Evolutionary conservation across 2,329 filamentous ascomycete species (phyloP).

Genomic region (Calcarisporium arbuscula): DNA sequence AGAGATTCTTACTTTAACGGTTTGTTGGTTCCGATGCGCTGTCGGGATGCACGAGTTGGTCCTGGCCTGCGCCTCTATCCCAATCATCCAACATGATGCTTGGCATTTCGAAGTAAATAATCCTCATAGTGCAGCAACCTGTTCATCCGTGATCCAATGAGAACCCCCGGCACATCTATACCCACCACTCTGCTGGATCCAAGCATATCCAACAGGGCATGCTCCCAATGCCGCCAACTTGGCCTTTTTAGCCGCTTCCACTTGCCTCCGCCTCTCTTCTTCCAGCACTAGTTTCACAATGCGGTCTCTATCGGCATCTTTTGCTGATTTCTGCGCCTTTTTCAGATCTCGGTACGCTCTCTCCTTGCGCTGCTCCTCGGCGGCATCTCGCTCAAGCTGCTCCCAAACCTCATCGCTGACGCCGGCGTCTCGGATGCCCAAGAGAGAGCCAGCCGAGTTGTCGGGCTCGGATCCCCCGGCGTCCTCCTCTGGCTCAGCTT

Average conservation of each 20-base stretch:
- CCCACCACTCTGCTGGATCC: slow-evolving; percentile 53
- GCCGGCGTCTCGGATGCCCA: slow-evolving; percentile 41
- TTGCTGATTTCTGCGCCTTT: slow-evolving; percentile 18
- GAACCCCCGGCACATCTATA: slow-evolving; percentile 57
- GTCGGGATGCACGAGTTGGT: too few species aligned
- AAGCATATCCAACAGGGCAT: slow-evolving; percentile 51
- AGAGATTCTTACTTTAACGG: too few species aligned
- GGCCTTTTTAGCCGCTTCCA: slow-evolving; percentile 32
- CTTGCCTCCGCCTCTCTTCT: slow-evolving; percentile 30
- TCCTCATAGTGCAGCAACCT: too few species aligned
- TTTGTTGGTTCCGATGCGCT: too few species aligned
- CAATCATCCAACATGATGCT: too few species aligned
- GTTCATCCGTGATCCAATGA: slow-evolving; percentile 39
- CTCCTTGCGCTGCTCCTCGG: slow-evolving; percentile 30
- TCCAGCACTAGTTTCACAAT: slow-evolving; percentile 30
- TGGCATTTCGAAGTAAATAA: too few species aligned
- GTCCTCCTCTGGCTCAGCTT: slow-evolving; percentile 8
- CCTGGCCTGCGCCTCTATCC: too few species aligned
- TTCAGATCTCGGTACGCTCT: slow-evolving; percentile 28
- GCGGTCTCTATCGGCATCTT: slow-evolving; percentile 25
- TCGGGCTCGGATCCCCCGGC: background rate
- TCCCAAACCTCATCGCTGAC: slow-evolving; percentile 57
- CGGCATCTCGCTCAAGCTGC: slow-evolving; percentile 47
- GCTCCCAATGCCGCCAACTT: slow-evolving; percentile 47
- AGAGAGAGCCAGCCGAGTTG: background rate